These are phyloP conservation scores for Stipa capillata DNA, from an alignment of 176 grass and related monocot species.

Conservation along the genomic window DNA sequence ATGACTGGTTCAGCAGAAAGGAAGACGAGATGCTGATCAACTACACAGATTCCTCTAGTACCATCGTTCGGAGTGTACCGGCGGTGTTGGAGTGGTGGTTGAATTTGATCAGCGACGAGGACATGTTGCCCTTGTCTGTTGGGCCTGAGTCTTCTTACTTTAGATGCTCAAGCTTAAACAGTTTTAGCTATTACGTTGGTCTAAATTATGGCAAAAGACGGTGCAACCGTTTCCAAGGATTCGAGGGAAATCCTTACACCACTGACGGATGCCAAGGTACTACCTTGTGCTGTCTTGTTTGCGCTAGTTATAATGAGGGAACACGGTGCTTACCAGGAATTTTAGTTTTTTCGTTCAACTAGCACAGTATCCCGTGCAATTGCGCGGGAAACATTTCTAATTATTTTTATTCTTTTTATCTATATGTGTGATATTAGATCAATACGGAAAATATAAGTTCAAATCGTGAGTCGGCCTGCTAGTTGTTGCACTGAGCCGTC, in stretches of 20 bases:
- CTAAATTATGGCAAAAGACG: background rate
- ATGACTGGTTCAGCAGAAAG: constrained; percentile 16
- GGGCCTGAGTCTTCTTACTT: too few relatives aligned
- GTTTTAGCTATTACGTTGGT: background rate
- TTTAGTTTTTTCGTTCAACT: background rate
- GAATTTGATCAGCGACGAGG: background rate
- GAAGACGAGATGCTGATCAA: background rate
- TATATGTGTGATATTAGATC: too few relatives aligned
- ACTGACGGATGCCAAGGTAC: background rate
- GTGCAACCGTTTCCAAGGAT: background rate
- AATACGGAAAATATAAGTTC: too few relatives aligned
- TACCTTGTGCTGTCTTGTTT: background rate
- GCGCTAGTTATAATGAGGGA: background rate
- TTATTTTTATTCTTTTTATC: too few relatives aligned
- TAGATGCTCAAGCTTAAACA: background rate
- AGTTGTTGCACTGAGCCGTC: too few relatives aligned
- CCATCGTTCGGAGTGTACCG: background rate
- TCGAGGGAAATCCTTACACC: background rate
- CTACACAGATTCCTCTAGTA: background rate
- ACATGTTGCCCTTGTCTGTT: too few relatives aligned
- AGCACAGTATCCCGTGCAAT: too few relatives aligned
- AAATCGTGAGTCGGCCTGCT: too few relatives aligned
- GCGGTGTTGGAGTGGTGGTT: background rate
- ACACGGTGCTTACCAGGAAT: background rate
- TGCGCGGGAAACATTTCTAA: too few relatives aligned